These are phyloP conservation scores for Crithidia bombi DNA, from an alignment of 208 protist species.

Conservation along the genomic window DNA sequence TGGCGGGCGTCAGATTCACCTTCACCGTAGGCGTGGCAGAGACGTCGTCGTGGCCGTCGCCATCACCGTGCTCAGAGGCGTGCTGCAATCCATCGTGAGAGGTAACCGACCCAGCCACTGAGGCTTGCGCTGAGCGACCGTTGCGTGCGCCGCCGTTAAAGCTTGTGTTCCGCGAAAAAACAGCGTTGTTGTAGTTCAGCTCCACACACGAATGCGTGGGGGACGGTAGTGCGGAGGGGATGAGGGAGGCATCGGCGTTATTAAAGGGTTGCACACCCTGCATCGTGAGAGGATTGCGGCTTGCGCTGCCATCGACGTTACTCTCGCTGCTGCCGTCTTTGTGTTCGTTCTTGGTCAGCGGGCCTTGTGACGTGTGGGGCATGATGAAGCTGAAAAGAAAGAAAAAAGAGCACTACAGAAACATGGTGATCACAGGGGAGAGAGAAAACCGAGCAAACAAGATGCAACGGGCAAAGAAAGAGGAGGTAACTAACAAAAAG, in stretches of 20 bases:
- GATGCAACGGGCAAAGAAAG: no score
- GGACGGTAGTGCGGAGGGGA: constrained; percentile 2
- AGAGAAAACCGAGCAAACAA: no score
- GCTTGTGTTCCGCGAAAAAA: constrained; percentile 17
- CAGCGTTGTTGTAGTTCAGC: constrained; percentile 9
- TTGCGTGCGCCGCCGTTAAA: constrained; percentile 10
- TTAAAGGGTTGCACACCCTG: constrained; percentile 14
- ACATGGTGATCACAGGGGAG: no score
- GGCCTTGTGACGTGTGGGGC: neutral
- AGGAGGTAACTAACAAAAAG: no score
- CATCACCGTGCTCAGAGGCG: neutral
- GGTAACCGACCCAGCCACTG: neutral
- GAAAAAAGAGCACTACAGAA: neutral
- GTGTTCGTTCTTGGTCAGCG: neutral
- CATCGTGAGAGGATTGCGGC: constrained; percentile 1
- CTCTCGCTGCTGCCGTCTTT: neutral
- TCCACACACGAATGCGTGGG: constrained; percentile 10
- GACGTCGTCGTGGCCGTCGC: neutral
- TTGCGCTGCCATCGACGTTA: constrained; percentile 3
- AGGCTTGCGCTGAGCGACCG: neutral
- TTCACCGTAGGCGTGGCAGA: neutral
- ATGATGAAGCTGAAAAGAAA: neutral
- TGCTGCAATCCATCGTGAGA: no score
- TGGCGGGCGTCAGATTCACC: constrained; percentile 16
- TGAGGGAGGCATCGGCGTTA: constrained; percentile 4